phyloP scores from a whole-genome alignment of 345 rosid genomes.

The Eucalyptus cladocalyx region DNA sequence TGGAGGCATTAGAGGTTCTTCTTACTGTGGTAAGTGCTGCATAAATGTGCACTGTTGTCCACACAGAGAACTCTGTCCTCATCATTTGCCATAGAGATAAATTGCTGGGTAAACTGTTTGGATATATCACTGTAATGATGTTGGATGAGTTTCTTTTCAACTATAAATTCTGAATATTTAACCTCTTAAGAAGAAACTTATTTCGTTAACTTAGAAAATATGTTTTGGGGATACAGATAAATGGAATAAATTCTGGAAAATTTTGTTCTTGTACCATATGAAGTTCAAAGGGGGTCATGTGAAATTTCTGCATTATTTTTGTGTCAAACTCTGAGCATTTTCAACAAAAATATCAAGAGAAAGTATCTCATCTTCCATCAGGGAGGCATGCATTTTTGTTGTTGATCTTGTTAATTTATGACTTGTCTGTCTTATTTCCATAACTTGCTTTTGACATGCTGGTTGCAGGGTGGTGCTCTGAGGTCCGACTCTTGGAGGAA shows the following conservation, averaged over 20 bases:
- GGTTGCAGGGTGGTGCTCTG: slow-evolving; percentile 54
- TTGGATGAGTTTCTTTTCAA: not conserved
- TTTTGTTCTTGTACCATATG: not conserved
- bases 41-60: not conserved
- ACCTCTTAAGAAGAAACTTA: not conserved
- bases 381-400: not conserved
- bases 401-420: not conserved
- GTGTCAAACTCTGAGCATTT: not conserved
- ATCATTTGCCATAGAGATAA: not conserved
- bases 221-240: not conserved
- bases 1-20: slow-evolving; percentile 66
- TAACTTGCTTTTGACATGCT: not conserved
- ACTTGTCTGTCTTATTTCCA: not conserved
- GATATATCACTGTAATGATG: not conserved
- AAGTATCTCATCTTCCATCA: not conserved
- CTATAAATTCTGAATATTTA: not conserved
- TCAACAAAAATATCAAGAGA: not conserved
- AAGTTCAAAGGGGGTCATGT: not conserved
- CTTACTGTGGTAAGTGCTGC: slow-evolving; percentile 57
- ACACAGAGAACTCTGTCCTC: not conserved
- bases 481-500: slow-evolving; percentile 62
- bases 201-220: not conserved
- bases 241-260: not conserved
- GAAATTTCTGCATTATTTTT: not conserved
- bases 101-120: not conserved